These are phyloP conservation scores for Verticillium albo-atrum DNA, from an alignment of 2,329 filamentous ascomycete genomes.

Conservation along the genomic window DNA sequence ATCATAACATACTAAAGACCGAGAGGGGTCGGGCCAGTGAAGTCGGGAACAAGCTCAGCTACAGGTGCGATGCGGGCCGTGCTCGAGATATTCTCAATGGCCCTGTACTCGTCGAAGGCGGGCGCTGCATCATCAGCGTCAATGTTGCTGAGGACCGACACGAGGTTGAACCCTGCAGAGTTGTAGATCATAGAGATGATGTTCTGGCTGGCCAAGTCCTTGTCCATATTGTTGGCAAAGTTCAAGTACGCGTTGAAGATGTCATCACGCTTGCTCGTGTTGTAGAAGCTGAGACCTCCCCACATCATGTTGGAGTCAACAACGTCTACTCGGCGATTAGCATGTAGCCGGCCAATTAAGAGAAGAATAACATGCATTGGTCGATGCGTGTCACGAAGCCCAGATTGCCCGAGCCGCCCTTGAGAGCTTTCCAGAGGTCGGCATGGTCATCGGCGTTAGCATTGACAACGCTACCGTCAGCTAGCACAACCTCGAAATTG, in stretches of 20 bases:
- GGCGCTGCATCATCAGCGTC: constrained; percentile 16
- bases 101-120: constrained; percentile 17
- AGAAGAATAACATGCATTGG: constrained; percentile 2
- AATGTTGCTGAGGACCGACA: constrained; percentile 21
- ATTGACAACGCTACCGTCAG: constrained; percentile 33
- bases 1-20: constrained; percentile 16
- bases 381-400: constrained; percentile 30
- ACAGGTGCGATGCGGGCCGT: constrained; percentile 17
- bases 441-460: constrained; percentile 29
- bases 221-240: constrained; percentile 20
- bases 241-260: constrained; percentile 22
- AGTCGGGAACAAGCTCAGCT: constrained; percentile 22
- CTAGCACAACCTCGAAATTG: constrained; percentile 40
- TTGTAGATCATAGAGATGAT: constrained; percentile 19
- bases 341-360: not conserved
- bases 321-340: constrained; percentile 4
- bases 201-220: constrained; percentile 21
- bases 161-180: constrained; percentile 8
- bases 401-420: constrained; percentile 42
- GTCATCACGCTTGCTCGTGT: constrained; percentile 14
- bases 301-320: constrained; percentile 19
- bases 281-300: constrained; percentile 21
- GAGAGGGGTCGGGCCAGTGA: constrained; percentile 25
- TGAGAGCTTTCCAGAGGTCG: constrained; percentile 40
- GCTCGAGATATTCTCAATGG: constrained; percentile 15